Evolutionary conservation across 1,284 basidiomycete genomes (phyloP).

Genomic region (Uromyces viciae-fabae): DNA sequence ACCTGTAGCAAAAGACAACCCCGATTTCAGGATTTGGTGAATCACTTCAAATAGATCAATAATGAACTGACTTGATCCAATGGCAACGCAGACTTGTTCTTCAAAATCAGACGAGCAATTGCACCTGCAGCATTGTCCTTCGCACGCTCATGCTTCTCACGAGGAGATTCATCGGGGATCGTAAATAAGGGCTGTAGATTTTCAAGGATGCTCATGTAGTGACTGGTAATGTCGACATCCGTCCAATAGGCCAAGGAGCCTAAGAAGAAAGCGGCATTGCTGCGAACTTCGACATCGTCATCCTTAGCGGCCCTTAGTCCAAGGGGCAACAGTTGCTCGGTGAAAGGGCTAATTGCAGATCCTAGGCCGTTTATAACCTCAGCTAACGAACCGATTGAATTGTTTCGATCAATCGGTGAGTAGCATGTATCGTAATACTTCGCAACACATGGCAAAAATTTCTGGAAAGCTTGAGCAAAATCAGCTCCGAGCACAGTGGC

Average conservation of each 20-base stretch:
- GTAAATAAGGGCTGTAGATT: constrained; percentile 80
- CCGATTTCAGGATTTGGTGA: not conserved
- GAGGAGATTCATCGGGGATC: constrained; percentile 63
- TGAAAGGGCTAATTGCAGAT: constrained; percentile 76
- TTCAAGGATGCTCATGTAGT: constrained; percentile 74
- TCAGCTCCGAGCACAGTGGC: constrained; percentile 78
- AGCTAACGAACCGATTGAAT: constrained; percentile 87
- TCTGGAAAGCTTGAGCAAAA: constrained; percentile 77
- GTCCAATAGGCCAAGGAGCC: constrained; percentile 90
- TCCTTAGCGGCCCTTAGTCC: constrained; percentile 80
- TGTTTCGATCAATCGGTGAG: constrained; percentile 80
- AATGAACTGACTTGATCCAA: constrained; percentile 65
- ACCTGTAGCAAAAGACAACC: constrained; percentile 58
- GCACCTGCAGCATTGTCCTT: constrained; percentile 95
- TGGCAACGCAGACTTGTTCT: constrained; percentile 76
- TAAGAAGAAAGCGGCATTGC: constrained; percentile 90
- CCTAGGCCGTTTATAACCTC: constrained; percentile 95
- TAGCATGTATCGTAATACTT: constrained; percentile 71
- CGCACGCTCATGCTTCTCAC: constrained; percentile 69
- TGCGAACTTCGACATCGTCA: constrained; percentile 82
- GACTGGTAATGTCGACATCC: constrained; percentile 72
- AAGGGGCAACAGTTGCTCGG: constrained; percentile 71
- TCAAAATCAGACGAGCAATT: constrained; percentile 79
- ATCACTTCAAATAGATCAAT: not conserved
- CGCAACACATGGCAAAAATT: constrained; percentile 82